Conservation (phyloP, 2,329 filamentous ascomycete genomes). For the Neonectria ditissima region DNA sequence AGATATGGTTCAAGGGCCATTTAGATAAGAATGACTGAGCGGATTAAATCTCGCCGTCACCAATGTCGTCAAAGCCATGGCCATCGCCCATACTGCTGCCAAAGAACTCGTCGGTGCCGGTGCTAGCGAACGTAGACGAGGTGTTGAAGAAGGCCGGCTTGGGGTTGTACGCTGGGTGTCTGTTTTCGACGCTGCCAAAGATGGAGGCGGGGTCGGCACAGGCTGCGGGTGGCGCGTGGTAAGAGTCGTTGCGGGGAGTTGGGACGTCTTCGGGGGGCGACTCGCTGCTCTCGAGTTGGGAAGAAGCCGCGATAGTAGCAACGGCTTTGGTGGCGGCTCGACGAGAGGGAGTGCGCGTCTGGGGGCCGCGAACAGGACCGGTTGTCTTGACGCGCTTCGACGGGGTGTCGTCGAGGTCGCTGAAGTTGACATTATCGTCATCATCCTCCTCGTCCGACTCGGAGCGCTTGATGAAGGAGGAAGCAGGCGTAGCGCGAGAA, state of each 20-base stretch:
- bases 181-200: constrained; percentile 41
- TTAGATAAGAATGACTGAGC: not conserved
- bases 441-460: constrained; percentile 45
- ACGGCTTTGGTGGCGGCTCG: constrained; percentile 48
- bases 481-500: constrained; percentile 18
- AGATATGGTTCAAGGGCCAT: not conserved
- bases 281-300: constrained; percentile 46
- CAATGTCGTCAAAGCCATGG: constrained; percentile 35
- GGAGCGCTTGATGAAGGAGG: constrained; percentile 44
- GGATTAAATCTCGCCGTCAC: constrained; percentile 53
- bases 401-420: constrained; percentile 52
- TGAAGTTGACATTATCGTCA: constrained; percentile 47
- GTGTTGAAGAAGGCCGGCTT: constrained; percentile 3
- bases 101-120: constrained; percentile 30
- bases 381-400: constrained; percentile 50
- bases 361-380: constrained; percentile 38
- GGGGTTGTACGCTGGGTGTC: constrained; percentile 19
- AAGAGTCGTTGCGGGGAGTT: constrained; percentile 11
- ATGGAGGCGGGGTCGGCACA: constrained; percentile 19
- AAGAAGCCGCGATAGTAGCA: constrained; percentile 50
- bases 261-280: constrained; percentile 40
- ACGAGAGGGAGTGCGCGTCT: constrained; percentile 46
- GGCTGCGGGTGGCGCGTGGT: not conserved
- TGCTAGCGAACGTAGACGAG: constrained; percentile 19
- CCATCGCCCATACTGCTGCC: constrained; percentile 22